Base-by-base conservation (phyloP, 2,329 filamentous ascomycete genomes). In the Gnomoniopsis smithogilvyi region DNA sequence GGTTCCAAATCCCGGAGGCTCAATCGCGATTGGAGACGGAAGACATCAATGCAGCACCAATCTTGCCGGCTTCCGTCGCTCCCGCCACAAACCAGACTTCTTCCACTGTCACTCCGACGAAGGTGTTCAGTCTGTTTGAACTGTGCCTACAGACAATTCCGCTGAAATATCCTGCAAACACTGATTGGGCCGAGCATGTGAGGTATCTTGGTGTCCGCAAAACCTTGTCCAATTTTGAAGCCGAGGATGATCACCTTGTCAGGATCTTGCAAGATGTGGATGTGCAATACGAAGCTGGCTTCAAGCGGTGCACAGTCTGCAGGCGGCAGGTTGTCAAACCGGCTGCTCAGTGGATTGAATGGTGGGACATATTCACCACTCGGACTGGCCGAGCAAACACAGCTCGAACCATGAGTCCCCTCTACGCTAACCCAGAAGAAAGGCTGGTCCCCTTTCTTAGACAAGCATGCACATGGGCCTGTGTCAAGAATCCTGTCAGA, bases 311-410 rank as follows among this genome's bases (percentile, higher is more conserved):
- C 64, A 80, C 81, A 1, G 72, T 76, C 0, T 88, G 86, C 65
- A 64, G 70, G 24, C 76, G 77, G 30, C 67, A 68, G 10, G 77
- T 82, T 3, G 72, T 85, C 7, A 72, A 81, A 22, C 80, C 85
- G 2, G 70, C 78, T 3, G 74, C 80, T 0, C 78, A 85, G 65
- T 88, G 86, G 85, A 71, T 88, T 8, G 86, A 88, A 66, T 88
- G 85, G 81, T 84, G 81, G 68, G 76, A 80, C 59, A 65, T 79
- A 30, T 63, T 65, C 76, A 80, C 59, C 65, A 78, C 34, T 63
- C 65, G 30, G 43, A 49, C 17, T 21, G 30, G 15, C 30, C 30
- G n/a, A 10, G 15, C 48, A n/a, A 64, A 24, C 67, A 64, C 14
- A 63, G 63, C 41, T 52, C 51, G 24, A 46, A 49, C 8, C 48